Conservation (phyloP, 2,329 filamentous ascomycete species). For the Penicillium sp. region DNA sequence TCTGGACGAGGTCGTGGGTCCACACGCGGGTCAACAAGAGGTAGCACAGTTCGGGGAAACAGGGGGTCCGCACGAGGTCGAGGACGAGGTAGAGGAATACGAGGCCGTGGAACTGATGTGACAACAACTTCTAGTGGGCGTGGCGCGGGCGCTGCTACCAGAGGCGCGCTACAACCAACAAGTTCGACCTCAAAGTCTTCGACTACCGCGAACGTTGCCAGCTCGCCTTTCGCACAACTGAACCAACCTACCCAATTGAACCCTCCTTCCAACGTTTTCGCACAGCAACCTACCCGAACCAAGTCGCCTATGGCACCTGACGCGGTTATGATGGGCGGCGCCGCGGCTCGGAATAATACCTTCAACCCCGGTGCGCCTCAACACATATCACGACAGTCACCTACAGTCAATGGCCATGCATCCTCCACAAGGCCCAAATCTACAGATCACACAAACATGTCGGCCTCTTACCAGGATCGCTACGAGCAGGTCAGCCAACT, state of each 20-base stretch:
- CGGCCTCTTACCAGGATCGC: conserved; percentile 38
- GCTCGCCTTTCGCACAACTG: conserved; percentile 35
- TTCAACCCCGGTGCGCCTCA: conserved; percentile 9
- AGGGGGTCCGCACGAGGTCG: conserved; percentile 30
- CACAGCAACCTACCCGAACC: conserved; percentile 18
- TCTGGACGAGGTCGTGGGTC: conserved; percentile 25
- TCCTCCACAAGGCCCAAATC: conserved; percentile 15
- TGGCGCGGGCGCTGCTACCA: conserved; percentile 26
- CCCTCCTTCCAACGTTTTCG: conserved; percentile 20
- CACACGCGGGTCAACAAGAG: conserved; percentile 22
- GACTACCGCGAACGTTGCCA: conserved; percentile 5
- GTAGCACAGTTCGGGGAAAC: conserved; percentile 22
- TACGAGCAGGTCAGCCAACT: conserved; percentile 41
- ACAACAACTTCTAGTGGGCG: conserved; percentile 5
- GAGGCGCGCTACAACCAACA: conserved; percentile 16
- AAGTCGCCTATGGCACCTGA: conserved; percentile 21
- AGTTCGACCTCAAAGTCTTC: conserved; percentile 1
- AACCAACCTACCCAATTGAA: conserved; percentile 23
- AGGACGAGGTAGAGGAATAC: conserved; percentile 15
- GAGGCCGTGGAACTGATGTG: conserved; percentile 23
- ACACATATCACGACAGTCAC: conserved; percentile 14
- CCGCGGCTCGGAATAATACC: conserved; percentile 3
- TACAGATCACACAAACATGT: conserved; percentile 30
- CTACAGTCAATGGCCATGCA: conserved; percentile 13
- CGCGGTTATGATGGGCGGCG: not conserved